Base-by-base conservation (phyloP, 345 rosid species). In the Populus tremula region DNA sequence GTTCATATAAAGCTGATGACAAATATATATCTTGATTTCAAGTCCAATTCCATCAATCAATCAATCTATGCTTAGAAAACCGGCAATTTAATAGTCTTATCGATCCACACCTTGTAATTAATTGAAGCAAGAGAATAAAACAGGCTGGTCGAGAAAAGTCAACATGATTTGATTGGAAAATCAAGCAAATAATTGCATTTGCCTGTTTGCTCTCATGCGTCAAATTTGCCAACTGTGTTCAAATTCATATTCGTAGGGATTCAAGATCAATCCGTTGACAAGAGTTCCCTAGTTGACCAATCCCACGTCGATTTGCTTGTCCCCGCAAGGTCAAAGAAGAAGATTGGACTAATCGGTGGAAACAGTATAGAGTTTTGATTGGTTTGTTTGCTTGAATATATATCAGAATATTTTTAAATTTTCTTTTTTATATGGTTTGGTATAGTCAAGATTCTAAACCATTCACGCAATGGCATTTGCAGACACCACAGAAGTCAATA, bases 401-500 rank as follows among this genome's bases (percentile, higher is more conserved):
- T 27, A 27, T 27, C 27, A 27, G 27, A 27, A 27, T 33, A 33
- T 33, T 33, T 33, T 33, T 33, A 33, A 4, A 33, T 4, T 33
- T 33, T 33, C 36, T 33, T 4, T 33, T 33, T 33, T 33, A 33
- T 33, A 33, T 33, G 36, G 36, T 33, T 33, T 33, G 5, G 36
- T 33, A 33, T 45, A 2, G 76, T 75, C 79, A 76, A 76, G 21
- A 50, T 66, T 64, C 29, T 0, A 71, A 27, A 6, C 70, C 36
- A 20, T 36, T 39, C 45, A 2, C 20, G 12, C 66, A 62, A 12
- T 10, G 69, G 36, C 47, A 49, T 2, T 63, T 6, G 68, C 67
- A 71, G 70, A n/a, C 79, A 27, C 56, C 38, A 7, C 50, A 20
- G 16, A 23, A 8, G 76, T 82, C 79, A 82, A 82, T 74, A 61